Evolutionary conservation across 2,329 filamentous ascomycete genomes (phyloP).

Genomic region (Fusarium bactridioides): DNA sequence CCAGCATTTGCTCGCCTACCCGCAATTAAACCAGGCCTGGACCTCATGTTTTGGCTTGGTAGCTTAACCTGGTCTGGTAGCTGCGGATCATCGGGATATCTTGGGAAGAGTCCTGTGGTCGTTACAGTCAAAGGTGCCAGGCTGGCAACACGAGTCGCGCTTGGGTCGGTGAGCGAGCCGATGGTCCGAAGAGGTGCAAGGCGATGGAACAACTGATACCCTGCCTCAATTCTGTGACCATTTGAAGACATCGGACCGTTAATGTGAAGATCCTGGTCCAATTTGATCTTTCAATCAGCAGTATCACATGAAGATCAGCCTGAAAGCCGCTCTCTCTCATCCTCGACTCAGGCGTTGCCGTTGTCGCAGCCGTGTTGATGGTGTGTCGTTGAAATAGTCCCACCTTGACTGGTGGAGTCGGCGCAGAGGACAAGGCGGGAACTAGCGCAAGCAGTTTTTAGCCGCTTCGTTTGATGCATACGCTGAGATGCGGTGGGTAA

Average conservation of each 20-base stretch:
- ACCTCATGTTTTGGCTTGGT: conserved; percentile 5
- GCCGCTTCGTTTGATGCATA: conserved; percentile 45
- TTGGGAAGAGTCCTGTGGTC: neutral
- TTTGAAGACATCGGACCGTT: neutral
- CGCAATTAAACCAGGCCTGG: neutral
- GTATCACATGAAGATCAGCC: conserved; percentile 10
- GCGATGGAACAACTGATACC: neutral
- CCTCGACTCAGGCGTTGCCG: conserved; percentile 12
- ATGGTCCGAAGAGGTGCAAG: conserved; percentile 9
- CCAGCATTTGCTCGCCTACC: neutral
- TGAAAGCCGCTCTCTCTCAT: neutral
- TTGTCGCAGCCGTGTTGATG: conserved; percentile 35
- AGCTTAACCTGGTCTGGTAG: conserved; percentile 15
- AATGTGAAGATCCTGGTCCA: neutral
- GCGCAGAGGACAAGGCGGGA: conserved; percentile 38
- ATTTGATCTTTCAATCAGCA: neutral
- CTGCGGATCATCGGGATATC: conserved; percentile 18
- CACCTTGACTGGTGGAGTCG: conserved; percentile 31
- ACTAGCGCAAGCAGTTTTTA: conserved; percentile 41
- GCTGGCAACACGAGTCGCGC: conserved; percentile 21
- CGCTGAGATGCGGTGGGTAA: conserved; percentile 11
- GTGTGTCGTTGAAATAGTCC: conserved; percentile 42
- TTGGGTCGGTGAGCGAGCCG: conserved; percentile 26
- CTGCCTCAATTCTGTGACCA: neutral
- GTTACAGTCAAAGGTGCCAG: conserved; percentile 6